Evolutionary conservation across 176 grass and related monocot species (phyloP).

Genomic region (Alloteropsis semialata): DNA sequence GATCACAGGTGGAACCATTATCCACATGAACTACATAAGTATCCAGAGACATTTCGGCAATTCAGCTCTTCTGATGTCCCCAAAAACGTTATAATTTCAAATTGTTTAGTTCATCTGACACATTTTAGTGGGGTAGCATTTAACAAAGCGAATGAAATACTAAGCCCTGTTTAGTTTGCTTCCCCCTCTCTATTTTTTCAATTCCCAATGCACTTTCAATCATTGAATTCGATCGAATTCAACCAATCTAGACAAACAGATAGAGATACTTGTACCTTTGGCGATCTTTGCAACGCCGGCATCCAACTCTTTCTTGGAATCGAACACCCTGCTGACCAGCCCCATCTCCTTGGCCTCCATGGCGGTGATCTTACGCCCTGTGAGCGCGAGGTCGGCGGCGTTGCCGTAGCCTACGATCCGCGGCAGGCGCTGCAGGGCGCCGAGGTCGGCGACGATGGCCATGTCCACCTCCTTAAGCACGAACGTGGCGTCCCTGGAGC

Average conservation of each 20-base stretch:
- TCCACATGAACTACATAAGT: neutral
- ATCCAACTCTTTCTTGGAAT: slow-evolving; percentile 57
- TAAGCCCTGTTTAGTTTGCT: too few species aligned
- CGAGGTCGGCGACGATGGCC: slow-evolving; percentile 80
- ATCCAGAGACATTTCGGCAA: neutral
- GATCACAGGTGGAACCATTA: neutral
- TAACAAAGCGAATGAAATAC: neutral
- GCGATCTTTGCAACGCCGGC: slow-evolving; percentile 50
- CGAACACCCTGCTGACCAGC: slow-evolving; percentile 63
- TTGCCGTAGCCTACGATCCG: slow-evolving; percentile 67
- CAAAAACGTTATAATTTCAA: neutral
- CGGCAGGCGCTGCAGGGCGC: slow-evolving; percentile 67
- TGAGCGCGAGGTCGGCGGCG: slow-evolving; percentile 65
- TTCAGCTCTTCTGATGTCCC: neutral
- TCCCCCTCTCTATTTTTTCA: too few species aligned
- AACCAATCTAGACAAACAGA: too few species aligned
- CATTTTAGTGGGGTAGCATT: neutral
- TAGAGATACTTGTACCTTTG: slow-evolving; percentile 34
- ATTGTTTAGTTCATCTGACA: neutral
- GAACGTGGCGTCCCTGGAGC: slow-evolving; percentile 67
- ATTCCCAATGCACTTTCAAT: too few species aligned
- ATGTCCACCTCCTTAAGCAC: slow-evolving; percentile 90
- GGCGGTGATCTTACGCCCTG: slow-evolving; percentile 58
- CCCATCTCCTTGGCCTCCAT: slow-evolving; percentile 81
- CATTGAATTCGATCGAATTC: too few species aligned